Evolutionary conservation across 805 yeast genomes (phyloP), one percentile per base, ranked within the genome.

Genomic region (Lipomyces mesembrius): DNA sequence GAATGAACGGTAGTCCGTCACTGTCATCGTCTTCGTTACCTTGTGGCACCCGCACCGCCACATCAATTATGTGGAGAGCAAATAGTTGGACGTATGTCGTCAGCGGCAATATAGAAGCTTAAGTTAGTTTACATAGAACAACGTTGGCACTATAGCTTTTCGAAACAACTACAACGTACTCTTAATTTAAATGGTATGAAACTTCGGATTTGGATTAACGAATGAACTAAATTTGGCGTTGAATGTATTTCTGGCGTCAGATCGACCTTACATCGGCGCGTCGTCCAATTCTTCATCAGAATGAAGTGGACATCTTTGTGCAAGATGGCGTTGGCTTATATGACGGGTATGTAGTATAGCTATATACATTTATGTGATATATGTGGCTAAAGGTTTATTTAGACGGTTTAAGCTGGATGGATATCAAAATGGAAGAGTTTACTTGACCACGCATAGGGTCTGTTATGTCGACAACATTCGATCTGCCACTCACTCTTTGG

Each of bases 371-470:
- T 20, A 22, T 4, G 55, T 9, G 55, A 8, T 7, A 25, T 14
- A 29, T 2, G 12, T 29, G 25, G 12, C 57, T 39, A 20, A 35
- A 27, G 17, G 17, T 17, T 22, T 27, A n/a, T 57, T 34, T 32
- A 76, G 92, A 27, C 86, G 86, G 65, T 79, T 80, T 66, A 91
- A 90, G 78, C 83, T 91, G 29, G 61, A 79, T 1, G 80, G 84
- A 37, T 84, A 87, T 68, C 96, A 90, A 74, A 79, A 83, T 64
- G 98, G 98, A 0, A 80, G 97, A 43, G 74, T 90, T 0, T 92
- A 92, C 75, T 78, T 94, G 37, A 92, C 98, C 0, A 85, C 87
- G 46, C 82, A 83, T 62, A 78, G 98, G 57, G 76, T 94, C 1
- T 86, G 92, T 11, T 93, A 87, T 75, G 84, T 92, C 9, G 93